These are phyloP conservation scores for Fusarium sterilihyphosum DNA, from an alignment of 2,329 filamentous ascomycete genomes.

Conservation along the genomic window DNA sequence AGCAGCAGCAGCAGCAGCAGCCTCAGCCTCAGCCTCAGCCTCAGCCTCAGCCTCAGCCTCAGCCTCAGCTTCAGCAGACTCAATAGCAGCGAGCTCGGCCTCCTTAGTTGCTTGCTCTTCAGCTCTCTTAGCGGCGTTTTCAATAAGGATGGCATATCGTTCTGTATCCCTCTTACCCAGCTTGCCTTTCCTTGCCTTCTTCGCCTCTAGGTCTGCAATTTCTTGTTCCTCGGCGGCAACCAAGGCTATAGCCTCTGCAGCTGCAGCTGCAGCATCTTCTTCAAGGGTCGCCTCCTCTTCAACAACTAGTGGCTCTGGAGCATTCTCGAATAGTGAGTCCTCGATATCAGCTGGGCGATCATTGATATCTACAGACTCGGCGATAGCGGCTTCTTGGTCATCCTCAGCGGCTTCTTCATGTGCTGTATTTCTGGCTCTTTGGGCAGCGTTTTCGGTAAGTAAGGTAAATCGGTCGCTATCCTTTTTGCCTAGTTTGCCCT, in stretches of 20 bases:
- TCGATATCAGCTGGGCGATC: slow-evolving; percentile 19
- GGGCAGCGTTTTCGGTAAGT: slow-evolving; percentile 31
- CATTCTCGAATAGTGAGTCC: slow-evolving; percentile 23
- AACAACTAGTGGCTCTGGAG: slow-evolving; percentile 24
- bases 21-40: slow-evolving; percentile 14
- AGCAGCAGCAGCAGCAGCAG: not conserved
- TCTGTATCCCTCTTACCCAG: slow-evolving; percentile 58
- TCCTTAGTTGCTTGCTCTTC: slow-evolving; percentile 43
- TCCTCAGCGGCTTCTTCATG: slow-evolving; percentile 19
- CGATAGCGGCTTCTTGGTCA: slow-evolving; percentile 22
- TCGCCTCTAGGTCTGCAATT: slow-evolving; percentile 54
- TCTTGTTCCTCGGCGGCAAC: slow-evolving; percentile 50
- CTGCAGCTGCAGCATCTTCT: slow-evolving; percentile 34
- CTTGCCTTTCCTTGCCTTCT: slow-evolving; percentile 61
- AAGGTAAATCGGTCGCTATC: slow-evolving; percentile 35
- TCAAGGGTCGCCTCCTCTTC: not conserved
- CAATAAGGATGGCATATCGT: slow-evolving; percentile 51
- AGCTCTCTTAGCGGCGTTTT: slow-evolving; percentile 48
- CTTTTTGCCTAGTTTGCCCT: slow-evolving; percentile 38
- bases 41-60: slow-evolving; percentile 33
- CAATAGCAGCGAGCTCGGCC: slow-evolving; percentile 22
- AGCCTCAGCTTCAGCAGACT: slow-evolving; percentile 27
- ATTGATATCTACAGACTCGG: slow-evolving; percentile 30
- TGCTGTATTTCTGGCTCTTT: slow-evolving; percentile 34
- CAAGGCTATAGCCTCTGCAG: slow-evolving; percentile 22